Conservation (phyloP, 164 flowering plant genomes). For the Vitis cinerea region DNA sequence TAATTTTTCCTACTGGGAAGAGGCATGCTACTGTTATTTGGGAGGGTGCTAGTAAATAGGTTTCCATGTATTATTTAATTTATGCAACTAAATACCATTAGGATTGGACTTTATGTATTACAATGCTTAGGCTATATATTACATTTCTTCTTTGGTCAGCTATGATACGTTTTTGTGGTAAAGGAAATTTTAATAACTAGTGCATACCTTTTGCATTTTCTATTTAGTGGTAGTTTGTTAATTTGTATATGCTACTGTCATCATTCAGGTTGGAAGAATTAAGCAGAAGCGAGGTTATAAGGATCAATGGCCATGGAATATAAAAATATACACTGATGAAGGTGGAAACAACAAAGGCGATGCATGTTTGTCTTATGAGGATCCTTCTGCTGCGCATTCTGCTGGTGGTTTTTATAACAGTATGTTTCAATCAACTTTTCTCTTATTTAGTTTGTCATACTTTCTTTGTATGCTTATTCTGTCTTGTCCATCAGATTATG, state of each 20-base stretch:
- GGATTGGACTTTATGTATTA: not conserved
- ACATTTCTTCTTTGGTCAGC: not conserved
- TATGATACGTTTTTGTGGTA: not conserved
- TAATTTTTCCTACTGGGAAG: too few species aligned
- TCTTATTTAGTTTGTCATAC: not conserved
- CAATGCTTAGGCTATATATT: not conserved
- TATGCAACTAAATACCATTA: not conserved
- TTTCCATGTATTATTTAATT: not conserved
- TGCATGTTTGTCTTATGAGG: constrained; percentile 83
- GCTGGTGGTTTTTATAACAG: constrained; percentile 93
- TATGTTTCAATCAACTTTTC: constrained; percentile 19
- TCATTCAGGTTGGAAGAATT: constrained; percentile 81
- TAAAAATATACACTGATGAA: constrained; percentile 91
- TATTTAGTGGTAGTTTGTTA: not conserved
- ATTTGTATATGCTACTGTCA: not conserved
- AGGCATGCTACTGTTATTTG: too few species aligned
- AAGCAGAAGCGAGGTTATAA: constrained; percentile 97
- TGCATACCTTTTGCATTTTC: not conserved
- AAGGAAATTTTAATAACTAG: not conserved
- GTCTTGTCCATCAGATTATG: constrained; percentile 52
- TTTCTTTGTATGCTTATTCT: not conserved
- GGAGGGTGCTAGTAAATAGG: too few species aligned
- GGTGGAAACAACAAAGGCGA: constrained; percentile 90
- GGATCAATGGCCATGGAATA: constrained; percentile 97
- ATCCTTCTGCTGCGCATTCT: constrained; percentile 98